Percentiles rank a stretch among this genome's conserved stretches.
Evolutionary conservation across 345 rosid genomes (phyloP).

Genomic region (Atalantia buxifolia): DNA sequence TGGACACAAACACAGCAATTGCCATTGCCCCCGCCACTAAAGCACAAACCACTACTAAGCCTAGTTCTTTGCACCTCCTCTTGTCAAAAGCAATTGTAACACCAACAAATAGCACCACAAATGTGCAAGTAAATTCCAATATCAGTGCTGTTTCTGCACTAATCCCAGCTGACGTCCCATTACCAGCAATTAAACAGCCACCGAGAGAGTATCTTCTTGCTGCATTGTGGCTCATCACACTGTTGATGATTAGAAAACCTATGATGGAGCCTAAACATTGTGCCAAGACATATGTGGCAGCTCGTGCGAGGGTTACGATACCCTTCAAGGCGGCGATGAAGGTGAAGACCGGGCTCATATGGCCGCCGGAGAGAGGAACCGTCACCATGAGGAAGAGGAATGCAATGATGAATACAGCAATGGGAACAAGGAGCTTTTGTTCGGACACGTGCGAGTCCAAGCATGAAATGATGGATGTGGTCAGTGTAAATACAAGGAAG

Average conservation of each 20-base stretch:
- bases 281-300: slow-evolving; percentile 37
- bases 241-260: slow-evolving; percentile 22
- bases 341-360: slow-evolving; percentile 44
- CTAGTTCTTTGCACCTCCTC: too few relatives aligned
- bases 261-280: slow-evolving; percentile 43
- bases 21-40: slow-evolving; percentile 32
- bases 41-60: slow-evolving; percentile 24
- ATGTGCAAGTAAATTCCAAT: slow-evolving; percentile 42
- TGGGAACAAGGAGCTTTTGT: slow-evolving; percentile 37
- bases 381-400: slow-evolving; percentile 37
- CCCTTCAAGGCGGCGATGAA: slow-evolving; percentile 38
- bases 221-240: slow-evolving; percentile 25
- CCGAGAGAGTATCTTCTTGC: slow-evolving; percentile 38
- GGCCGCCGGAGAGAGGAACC: slow-evolving; percentile 47
- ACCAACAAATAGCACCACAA: slow-evolving; percentile 37
- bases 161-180: slow-evolving; percentile 15
- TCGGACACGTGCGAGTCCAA: slow-evolving; percentile 24
- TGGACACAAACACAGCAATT: slow-evolving; percentile 31
- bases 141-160: slow-evolving; percentile 21
- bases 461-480: slow-evolving; percentile 32
- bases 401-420: slow-evolving; percentile 27
- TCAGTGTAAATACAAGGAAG: slow-evolving; percentile 37
- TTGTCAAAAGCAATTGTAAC: slow-evolving; percentile 41
- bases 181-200: slow-evolving; percentile 39
- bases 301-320: slow-evolving; percentile 29